phyloP scores from a whole-genome alignment of 768 basidiomycete genomes.

The Rhodosporidiobolus odoratus region DNA sequence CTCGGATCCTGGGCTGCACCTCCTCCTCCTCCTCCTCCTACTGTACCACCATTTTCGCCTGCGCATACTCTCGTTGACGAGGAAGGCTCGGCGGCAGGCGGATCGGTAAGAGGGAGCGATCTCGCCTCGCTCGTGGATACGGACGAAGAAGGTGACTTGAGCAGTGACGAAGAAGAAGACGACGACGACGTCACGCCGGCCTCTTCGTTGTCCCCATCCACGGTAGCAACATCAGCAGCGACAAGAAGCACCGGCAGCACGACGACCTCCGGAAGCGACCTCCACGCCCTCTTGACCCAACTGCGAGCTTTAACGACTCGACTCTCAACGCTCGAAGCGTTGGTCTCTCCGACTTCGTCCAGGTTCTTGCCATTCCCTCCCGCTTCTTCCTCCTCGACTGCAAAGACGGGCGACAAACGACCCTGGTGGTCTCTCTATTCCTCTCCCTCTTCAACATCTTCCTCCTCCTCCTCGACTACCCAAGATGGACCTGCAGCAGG shows the following conservation, averaged over 20 bases:
- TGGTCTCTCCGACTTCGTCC: slow-evolving; percentile 1
- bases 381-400: neutral
- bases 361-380: neutral
- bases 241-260: neutral
- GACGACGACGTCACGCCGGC: no score
- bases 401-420: neutral
- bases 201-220: neutral
- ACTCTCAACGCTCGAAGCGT: slow-evolving; percentile 25
- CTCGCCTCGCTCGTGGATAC: no score
- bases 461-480: no score
- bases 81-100: no score
- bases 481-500: neutral
- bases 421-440: neutral
- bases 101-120: no score
- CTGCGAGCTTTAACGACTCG: slow-evolving; percentile 21
- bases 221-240: neutral
- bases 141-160: no score
- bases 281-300: slow-evolving; percentile 27
- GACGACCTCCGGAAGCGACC: slow-evolving; percentile 17
- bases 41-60: neutral
- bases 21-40: neutral
- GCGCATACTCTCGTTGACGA: neutral
- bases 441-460: neutral
- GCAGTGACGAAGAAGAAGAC: no score
- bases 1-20: slow-evolving; percentile 13